Evolutionary conservation across 139 green algal species (phyloP).

Genomic region (Haematococcus lacustris): DNA sequence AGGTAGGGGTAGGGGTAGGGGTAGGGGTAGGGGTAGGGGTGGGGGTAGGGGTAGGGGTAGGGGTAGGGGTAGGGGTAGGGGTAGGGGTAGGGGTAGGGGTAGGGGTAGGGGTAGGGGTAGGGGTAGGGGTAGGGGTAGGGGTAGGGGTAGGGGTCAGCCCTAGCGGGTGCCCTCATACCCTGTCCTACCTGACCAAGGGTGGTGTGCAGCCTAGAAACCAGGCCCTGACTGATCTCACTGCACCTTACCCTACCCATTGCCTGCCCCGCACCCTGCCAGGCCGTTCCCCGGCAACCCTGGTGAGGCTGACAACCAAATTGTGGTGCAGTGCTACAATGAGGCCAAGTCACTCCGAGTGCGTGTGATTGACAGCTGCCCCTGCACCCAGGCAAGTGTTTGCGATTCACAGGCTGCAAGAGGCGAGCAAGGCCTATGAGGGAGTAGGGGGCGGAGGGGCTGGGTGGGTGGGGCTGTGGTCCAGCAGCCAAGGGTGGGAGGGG

Average conservation of each 20-base stretch:
- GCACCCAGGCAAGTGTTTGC: conserved; percentile 12
- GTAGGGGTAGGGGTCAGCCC: background rate
- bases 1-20: no score
- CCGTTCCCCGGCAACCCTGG: conserved; percentile 34
- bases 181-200: background rate
- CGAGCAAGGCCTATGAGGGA: no score
- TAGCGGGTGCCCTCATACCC: background rate
- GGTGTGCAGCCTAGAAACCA: background rate
- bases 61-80: no score
- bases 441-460: no score
- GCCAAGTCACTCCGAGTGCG: conserved; percentile 19
- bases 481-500: background rate
- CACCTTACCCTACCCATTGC: background rate
- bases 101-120: no score
- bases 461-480: no score
- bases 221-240: background rate
- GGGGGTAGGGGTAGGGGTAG: no score
- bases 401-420: background rate
- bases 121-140: no score
- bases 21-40: no score
- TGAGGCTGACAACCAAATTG: conserved; percentile 11
- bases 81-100: no score
- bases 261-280: background rate
- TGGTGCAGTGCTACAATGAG: conserved; percentile 20
- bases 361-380: conserved; percentile 49